Evolutionary conservation across 2,329 filamentous ascomycete genomes (phyloP), one percentile per base, ranked within the genome.

Genomic region (Colletotrichum godetiae): DNA sequence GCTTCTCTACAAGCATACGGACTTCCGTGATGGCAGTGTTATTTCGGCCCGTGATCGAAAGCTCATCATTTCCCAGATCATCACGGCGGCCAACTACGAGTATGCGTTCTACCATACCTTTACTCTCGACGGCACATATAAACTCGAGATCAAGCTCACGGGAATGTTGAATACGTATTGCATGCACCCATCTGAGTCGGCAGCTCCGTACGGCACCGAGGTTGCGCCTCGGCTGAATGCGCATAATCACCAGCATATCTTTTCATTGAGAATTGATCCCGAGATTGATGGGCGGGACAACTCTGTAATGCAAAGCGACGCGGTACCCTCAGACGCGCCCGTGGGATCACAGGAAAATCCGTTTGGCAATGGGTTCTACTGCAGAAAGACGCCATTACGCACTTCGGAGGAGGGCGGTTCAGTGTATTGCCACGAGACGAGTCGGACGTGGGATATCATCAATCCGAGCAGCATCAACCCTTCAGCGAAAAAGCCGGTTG

Each of bases 1-100:
- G 3, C 93, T 94, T 64, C 83, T 94, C 2, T 94, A 93, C 87
- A 94, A 94, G 81, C 91, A 93, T 81, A 93, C 90, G 22, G 92
- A 94, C 79, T 94, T 94, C 87, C 90, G 92, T 56, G 92, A 94
- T 77, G 90, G 92, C 60, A 92, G 89, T 3, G 87, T 89, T 57
- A 91, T 93, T 11, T 91, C 94, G 5, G 94, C 92, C 6, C 89
- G 92, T 53, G 92, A 90, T n/a, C 90, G 92, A 67, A 94, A 93
- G 79, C 87, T 94, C 63, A 86, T 94, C 78, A 88, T 94, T 78
- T 92, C 90, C 37, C 92, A 94, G 71, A 90, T 94, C 79, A 94
- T 94, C 84, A 94, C 92, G 0, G 92, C 92, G 2, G 92, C 92
- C 31, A 94, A 94, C 83, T 94, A 94, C 82, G 92, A 94, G 78